Evolutionary conservation across 495 filamentous ascomycete species (phyloP).

Genomic region (Cercophora newfieldiana): DNA sequence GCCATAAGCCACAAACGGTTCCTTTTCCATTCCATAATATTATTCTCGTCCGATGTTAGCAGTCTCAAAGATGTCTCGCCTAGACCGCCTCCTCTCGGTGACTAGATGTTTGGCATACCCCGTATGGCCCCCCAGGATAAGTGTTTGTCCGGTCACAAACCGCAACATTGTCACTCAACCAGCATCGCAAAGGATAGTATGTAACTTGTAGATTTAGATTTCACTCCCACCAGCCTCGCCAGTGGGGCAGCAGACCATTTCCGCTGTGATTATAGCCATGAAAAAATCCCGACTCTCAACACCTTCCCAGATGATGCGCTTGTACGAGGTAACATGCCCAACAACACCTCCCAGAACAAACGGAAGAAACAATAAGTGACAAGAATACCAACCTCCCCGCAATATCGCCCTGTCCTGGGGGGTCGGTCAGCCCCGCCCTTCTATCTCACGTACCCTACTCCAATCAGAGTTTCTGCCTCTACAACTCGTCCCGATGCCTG

Average conservation of each 20-base stretch:
- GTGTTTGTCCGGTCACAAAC: no score
- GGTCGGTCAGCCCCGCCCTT: neutral
- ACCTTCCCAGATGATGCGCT: constrained; percentile 14
- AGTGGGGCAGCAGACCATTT: neutral
- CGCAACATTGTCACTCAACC: no score
- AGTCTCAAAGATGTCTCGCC: no score
- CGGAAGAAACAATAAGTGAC: constrained; percentile 1
- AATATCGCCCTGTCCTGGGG: neutral
- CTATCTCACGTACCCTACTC: neutral
- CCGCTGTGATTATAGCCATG: neutral
- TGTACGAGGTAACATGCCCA: constrained; percentile 8
- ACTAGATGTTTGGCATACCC: no score
- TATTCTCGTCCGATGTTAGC: no score
- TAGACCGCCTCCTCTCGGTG: no score
- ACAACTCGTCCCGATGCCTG: no score
- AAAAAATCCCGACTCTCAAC: neutral
- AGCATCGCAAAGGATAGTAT: no score
- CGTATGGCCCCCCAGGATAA: no score
- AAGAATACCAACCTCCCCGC: constrained; percentile 7
- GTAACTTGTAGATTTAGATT: neutral
- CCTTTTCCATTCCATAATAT: no score
- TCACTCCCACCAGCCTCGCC: neutral
- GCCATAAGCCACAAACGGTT: no score
- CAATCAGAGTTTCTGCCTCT: neutral
- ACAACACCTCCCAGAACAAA: neutral